These are phyloP conservation scores for Mycena floridula DNA, from an alignment of 768 basidiomycete species.

Conservation along the genomic window DNA sequence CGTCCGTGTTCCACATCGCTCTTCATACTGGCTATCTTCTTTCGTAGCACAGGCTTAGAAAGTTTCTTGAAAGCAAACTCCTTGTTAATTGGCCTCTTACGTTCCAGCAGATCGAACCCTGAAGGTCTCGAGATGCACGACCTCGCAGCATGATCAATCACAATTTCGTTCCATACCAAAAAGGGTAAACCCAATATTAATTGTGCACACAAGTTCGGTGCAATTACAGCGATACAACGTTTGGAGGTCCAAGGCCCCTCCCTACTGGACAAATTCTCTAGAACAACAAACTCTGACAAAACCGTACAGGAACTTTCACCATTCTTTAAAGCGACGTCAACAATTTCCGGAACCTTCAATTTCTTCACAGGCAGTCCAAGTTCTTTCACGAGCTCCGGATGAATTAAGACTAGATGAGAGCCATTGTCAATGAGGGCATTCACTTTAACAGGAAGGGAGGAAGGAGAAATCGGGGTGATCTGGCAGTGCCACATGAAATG, in stretches of 20 bases:
- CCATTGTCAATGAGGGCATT: slow-evolving; percentile 22
- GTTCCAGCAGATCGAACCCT: slow-evolving; percentile 4
- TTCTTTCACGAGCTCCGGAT: slow-evolving; percentile 14
- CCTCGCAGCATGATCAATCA: no score
- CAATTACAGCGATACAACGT: slow-evolving; percentile 13
- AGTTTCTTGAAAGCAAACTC: neutral
- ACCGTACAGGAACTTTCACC: neutral
- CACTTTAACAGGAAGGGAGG: slow-evolving; percentile 2
- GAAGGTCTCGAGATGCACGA: slow-evolving; percentile 10
- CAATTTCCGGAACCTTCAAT: neutral
- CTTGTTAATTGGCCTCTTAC: neutral
- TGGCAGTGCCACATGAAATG: no score
- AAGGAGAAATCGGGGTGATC: no score
- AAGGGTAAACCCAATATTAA: slow-evolving; percentile 29
- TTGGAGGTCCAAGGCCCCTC: neutral
- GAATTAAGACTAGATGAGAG: slow-evolving; percentile 25
- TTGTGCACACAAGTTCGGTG: slow-evolving; percentile 16
- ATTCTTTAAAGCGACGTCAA: neutral
- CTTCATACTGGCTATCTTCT: neutral
- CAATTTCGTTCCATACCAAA: slow-evolving; percentile 26
- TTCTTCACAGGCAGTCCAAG: slow-evolving; percentile 9
- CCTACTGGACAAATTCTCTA: neutral
- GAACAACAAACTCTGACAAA: slow-evolving; percentile 1
- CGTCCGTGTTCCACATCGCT: neutral
- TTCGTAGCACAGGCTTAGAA: neutral